Evolutionary conservation across 2,329 filamentous ascomycete genomes (phyloP).

Genomic region (Pseudopithomyces maydicus): DNA sequence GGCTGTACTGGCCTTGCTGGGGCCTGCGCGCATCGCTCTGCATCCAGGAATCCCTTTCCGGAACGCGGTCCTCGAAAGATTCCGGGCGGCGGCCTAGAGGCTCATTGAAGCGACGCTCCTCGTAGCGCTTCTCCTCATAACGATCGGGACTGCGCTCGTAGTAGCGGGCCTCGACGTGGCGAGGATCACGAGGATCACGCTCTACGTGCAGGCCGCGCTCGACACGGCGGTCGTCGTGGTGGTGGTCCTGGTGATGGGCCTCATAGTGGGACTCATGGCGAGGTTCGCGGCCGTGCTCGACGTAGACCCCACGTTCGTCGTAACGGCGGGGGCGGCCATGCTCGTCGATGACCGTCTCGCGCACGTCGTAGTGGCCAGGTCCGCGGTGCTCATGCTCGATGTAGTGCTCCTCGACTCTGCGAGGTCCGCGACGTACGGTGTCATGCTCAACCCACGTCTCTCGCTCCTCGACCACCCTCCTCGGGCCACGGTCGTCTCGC

Average conservation of each 20-base stretch:
- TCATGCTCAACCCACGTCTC: slow-evolving; percentile 22
- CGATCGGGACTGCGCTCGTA: slow-evolving; percentile 26
- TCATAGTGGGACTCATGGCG: slow-evolving; percentile 10
- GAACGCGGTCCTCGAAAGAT: slow-evolving; percentile 43
- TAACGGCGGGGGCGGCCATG: slow-evolving; percentile 27
- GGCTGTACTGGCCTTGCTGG: slow-evolving; percentile 18
- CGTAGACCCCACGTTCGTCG: slow-evolving; percentile 35
- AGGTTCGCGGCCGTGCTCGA: slow-evolving; percentile 27
- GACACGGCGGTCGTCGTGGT: slow-evolving; percentile 13
- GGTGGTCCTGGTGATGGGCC: slow-evolving; percentile 13
- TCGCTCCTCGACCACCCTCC: slow-evolving; percentile 25
- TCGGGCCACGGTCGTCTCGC: slow-evolving; percentile 29
- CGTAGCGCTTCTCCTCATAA: slow-evolving; percentile 31
- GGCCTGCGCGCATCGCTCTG: slow-evolving; percentile 27
- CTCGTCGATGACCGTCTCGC: slow-evolving; percentile 20
- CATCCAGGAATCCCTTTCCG: slow-evolving; percentile 42
- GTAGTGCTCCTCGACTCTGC: slow-evolving; percentile 18
- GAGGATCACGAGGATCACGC: slow-evolving; percentile 26
- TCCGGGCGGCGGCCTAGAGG: slow-evolving; percentile 39
- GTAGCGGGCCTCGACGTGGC: slow-evolving; percentile 26
- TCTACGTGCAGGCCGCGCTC: slow-evolving; percentile 18
- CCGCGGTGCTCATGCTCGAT: slow-evolving; percentile 19
- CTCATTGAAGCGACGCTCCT: slow-evolving; percentile 25
- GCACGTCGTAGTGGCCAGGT: slow-evolving; percentile 28
- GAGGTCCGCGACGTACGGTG: slow-evolving; percentile 17